Evolutionary conservation across 2,329 filamentous ascomycete genomes (phyloP).

Genomic region (Elsinoe arachidis): DNA sequence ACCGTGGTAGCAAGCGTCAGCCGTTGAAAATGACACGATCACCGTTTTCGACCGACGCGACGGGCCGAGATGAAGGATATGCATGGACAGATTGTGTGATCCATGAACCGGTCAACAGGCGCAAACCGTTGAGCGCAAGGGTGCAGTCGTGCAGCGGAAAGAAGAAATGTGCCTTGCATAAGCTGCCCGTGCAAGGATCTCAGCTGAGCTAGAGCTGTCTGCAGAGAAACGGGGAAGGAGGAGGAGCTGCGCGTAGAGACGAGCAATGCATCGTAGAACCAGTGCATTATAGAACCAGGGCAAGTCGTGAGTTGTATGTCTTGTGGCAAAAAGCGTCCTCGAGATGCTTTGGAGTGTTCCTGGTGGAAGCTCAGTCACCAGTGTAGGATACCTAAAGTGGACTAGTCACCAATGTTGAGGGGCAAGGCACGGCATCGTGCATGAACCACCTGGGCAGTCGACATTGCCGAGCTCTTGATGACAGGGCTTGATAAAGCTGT

Average conservation of each 20-base stretch:
- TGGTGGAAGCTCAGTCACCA: too few species aligned
- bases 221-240: background rate
- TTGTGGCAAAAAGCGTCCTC: too few species aligned
- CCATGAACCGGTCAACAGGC: conserved; percentile 1
- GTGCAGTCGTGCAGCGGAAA: background rate
- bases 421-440: too few species aligned
- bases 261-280: too few species aligned
- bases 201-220: background rate
- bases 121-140: background rate
- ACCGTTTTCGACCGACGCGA: background rate
- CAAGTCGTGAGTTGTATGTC: too few species aligned
- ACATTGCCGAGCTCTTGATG: too few species aligned
- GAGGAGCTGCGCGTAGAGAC: background rate
- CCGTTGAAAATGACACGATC: background rate
- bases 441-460: too few species aligned
- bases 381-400: too few species aligned
- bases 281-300: too few species aligned
- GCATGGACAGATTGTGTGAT: background rate
- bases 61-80: background rate
- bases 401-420: too few species aligned
- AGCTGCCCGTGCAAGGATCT: background rate
- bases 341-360: too few species aligned
- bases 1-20: background rate
- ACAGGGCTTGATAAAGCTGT: too few species aligned
- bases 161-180: conserved; percentile 2